Conservation (phyloP, 2,329 filamentous ascomycete genomes). For the Paecilomyces sp. region DNA sequence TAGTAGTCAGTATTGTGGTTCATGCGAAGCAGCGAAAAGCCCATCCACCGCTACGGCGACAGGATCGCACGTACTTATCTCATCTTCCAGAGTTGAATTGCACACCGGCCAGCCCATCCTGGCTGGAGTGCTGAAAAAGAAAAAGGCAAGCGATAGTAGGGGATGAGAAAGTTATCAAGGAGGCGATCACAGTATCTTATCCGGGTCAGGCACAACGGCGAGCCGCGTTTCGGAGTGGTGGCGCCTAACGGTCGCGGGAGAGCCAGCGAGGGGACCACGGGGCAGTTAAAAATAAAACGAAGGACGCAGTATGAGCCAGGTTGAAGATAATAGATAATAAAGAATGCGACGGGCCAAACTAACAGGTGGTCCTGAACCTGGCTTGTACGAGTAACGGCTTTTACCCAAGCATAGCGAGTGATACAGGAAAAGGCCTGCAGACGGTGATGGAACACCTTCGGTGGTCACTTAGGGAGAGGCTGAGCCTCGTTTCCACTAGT, state of each 20-base stretch:
- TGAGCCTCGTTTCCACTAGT: neutral
- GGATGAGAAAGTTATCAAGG: neutral
- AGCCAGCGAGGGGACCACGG: neutral
- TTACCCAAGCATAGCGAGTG: neutral
- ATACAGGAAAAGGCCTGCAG: neutral
- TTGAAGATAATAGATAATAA: neutral
- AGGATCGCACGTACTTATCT: slow-evolving; percentile 28
- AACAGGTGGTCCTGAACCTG: neutral
- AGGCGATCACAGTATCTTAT: neutral
- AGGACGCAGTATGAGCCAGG: neutral
- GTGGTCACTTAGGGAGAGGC: neutral
- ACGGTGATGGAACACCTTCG: neutral
- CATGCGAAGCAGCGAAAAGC: neutral
- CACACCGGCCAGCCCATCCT: slow-evolving; percentile 40
- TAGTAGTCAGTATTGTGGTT: neutral
- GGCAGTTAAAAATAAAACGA: neutral
- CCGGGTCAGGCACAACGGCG: neutral
- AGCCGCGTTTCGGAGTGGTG: neutral
- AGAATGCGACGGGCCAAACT: neutral
- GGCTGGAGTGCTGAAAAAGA: neutral
- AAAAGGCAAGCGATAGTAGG: neutral
- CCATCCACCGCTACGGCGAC: neutral
- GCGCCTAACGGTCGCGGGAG: neutral
- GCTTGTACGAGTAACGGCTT: neutral
- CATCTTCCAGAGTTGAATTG: slow-evolving; percentile 44